Evolutionary conservation across 176 grass and related monocot species (phyloP).

Genomic region (Carex kokanica): DNA sequence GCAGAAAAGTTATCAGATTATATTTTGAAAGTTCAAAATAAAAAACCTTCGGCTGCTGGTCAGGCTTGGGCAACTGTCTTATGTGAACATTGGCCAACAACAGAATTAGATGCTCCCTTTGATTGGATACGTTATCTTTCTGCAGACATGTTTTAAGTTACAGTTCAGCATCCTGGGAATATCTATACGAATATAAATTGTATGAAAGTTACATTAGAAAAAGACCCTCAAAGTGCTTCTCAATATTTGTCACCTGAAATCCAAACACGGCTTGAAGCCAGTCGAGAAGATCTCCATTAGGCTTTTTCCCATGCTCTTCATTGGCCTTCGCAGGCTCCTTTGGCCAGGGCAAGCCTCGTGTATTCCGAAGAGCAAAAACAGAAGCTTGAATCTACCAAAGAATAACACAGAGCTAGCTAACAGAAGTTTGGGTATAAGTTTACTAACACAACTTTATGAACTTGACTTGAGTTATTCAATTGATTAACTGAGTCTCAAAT

Average conservation of each 20-base stretch:
- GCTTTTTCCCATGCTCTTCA: conserved; percentile 48
- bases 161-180: background rate
- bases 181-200: background rate
- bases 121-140: conserved; percentile 93
- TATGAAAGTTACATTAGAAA: background rate
- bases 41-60: conserved; percentile 78
- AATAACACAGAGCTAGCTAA: background rate
- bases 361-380: conserved; percentile 76
- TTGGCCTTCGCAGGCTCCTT: conserved; percentile 51
- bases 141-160: conserved; percentile 28
- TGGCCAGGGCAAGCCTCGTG: conserved; percentile 88
- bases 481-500: background rate
- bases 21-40: background rate
- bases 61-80: conserved; percentile 62
- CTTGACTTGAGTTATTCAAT: background rate
- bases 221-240: background rate
- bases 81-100: conserved; percentile 91
- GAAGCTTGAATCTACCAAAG: conserved; percentile 72
- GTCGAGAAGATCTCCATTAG: conserved; percentile 67
- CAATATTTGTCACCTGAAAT: conserved; percentile 64
- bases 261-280: conserved; percentile 99
- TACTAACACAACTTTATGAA: background rate
- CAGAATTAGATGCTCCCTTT: conserved; percentile 92
- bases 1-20: background rate
- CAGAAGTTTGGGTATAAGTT: background rate